These are phyloP conservation scores for Dendrobium catenatum DNA, from an alignment of 106 monocot species.

Conservation along the genomic window DNA sequence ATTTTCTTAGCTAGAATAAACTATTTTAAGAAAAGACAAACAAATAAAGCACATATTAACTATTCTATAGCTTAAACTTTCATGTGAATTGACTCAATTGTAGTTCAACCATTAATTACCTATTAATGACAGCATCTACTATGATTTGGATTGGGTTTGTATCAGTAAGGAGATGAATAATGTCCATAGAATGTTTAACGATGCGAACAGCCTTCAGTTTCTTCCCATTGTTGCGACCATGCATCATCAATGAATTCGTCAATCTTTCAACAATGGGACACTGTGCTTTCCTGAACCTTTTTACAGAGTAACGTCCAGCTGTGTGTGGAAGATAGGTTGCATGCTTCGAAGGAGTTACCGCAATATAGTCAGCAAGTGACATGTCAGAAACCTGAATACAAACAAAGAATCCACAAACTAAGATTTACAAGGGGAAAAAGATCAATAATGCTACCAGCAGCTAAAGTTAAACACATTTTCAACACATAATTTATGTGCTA, in stretches of 20 bases:
- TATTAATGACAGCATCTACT: slow-evolving; percentile 51
- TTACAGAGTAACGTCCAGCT: slow-evolving; percentile 52
- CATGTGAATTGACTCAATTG: background rate
- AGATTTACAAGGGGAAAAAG: too few relatives aligned
- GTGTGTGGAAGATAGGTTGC: slow-evolving; percentile 56
- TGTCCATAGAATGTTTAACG: slow-evolving; percentile 58
- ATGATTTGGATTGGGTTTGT: slow-evolving; percentile 49
- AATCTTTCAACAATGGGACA: slow-evolving; percentile 58
- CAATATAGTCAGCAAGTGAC: slow-evolving; percentile 49
- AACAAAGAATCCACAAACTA: background rate
- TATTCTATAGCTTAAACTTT: background rate
- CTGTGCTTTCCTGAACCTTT: slow-evolving; percentile 53
- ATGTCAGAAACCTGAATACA: slow-evolving; percentile 37
- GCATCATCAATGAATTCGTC: slow-evolving; percentile 74
- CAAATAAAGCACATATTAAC: background rate
- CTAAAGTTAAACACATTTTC: too few relatives aligned
- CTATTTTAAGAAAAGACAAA: background rate
- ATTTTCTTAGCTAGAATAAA: background rate
- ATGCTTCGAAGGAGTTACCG: slow-evolving; percentile 29
- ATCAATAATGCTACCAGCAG: too few relatives aligned
- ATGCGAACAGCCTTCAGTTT: slow-evolving; percentile 55
- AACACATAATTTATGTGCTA: too few relatives aligned
- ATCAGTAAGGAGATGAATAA: slow-evolving; percentile 56
- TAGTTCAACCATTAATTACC: slow-evolving; percentile 1
- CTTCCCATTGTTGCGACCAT: slow-evolving; percentile 66